These are phyloP conservation scores for Amyloporia xantha DNA, from an alignment of 768 basidiomycete species.

Conservation along the genomic window DNA sequence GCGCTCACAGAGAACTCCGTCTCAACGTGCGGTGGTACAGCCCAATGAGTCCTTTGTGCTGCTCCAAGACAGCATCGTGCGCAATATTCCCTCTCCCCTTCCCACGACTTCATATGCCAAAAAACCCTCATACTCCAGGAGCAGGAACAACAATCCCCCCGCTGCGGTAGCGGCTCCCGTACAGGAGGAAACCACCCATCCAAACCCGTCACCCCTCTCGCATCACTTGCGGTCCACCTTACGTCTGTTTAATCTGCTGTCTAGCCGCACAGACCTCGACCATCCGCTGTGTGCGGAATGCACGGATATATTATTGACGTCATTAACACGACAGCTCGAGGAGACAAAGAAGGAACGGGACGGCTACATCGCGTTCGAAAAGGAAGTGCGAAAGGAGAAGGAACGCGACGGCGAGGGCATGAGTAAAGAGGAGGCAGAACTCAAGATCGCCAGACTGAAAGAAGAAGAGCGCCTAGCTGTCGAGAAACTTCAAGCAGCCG, in stretches of 20 bases:
- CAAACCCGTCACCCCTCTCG: conserved; percentile 67
- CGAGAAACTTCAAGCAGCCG: conserved; percentile 69
- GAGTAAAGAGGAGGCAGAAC: conserved; percentile 59
- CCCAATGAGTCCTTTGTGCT: conserved; percentile 91
- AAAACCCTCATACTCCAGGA: conserved; percentile 34
- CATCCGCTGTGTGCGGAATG: conserved; percentile 96
- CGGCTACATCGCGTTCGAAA: conserved; percentile 90
- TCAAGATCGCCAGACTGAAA: conserved; percentile 67
- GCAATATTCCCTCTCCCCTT: conserved; percentile 54
- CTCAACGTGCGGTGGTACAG: conserved; percentile 43
- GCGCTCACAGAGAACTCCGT: conserved; percentile 55
- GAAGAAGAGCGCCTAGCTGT: conserved; percentile 61
- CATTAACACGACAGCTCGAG: conserved; percentile 75
- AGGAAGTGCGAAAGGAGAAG: conserved; percentile 75
- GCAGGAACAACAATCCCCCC: conserved; percentile 21
- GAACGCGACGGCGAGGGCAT: conserved; percentile 61
- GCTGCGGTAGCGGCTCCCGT: conserved; percentile 21
- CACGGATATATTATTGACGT: conserved; percentile 70
- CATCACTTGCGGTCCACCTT: conserved; percentile 72
- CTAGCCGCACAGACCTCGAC: conserved; percentile 73
- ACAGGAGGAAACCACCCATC: conserved; percentile 44
- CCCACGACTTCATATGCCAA: conserved; percentile 38
- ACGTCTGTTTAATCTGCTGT: conserved; percentile 70
- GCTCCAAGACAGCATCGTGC: conserved; percentile 76
- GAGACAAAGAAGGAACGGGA: conserved; percentile 90